Evolutionary conservation across 2,329 filamentous ascomycete species (phyloP).

Genomic region (Sporothrix inflata): DNA sequence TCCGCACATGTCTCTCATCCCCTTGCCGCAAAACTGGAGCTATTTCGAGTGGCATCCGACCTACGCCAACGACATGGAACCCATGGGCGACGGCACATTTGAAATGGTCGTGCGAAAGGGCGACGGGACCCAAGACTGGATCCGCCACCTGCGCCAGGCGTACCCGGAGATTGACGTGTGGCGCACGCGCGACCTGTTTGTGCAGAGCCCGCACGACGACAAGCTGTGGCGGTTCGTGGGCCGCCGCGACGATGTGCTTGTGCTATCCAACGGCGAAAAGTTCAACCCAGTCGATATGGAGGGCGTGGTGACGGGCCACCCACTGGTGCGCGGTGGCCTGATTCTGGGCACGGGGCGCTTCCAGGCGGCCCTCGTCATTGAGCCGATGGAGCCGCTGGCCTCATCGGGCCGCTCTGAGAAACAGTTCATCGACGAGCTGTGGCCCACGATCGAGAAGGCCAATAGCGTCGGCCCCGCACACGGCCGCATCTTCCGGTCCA

Average conservation of each 20-base stretch:
- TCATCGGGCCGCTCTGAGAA: slow-evolving; percentile 21
- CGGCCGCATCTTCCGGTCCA: slow-evolving; percentile 48
- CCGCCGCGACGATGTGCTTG: slow-evolving; percentile 51
- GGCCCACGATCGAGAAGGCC: slow-evolving; percentile 48
- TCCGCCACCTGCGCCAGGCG: slow-evolving; percentile 22
- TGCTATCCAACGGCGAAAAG: slow-evolving; percentile 56
- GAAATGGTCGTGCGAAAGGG: slow-evolving; percentile 33
- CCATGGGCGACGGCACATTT: slow-evolving; percentile 32
- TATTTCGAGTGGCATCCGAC: slow-evolving; percentile 36
- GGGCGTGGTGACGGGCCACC: slow-evolving; percentile 45
- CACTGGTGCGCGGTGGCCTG: slow-evolving; percentile 46
- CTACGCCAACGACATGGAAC: slow-evolving; percentile 33
- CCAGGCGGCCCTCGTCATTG: slow-evolving; percentile 53
- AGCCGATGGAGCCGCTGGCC: slow-evolving; percentile 40
- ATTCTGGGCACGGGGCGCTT: slow-evolving; percentile 52
- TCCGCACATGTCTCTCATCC: slow-evolving; percentile 32
- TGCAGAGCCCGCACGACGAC: slow-evolving; percentile 46
- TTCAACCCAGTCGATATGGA: slow-evolving; percentile 54
- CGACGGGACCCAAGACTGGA: slow-evolving; percentile 30
- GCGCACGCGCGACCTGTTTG: slow-evolving; percentile 53
- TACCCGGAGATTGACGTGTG: slow-evolving; percentile 33
- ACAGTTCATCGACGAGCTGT: slow-evolving; percentile 48
- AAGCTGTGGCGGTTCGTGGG: slow-evolving; percentile 47
- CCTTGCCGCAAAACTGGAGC: slow-evolving; percentile 34
- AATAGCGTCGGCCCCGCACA: slow-evolving; percentile 52